Conservation (phyloP, 805 yeast genomes). For the Saturnispora ahearnii region DNA sequence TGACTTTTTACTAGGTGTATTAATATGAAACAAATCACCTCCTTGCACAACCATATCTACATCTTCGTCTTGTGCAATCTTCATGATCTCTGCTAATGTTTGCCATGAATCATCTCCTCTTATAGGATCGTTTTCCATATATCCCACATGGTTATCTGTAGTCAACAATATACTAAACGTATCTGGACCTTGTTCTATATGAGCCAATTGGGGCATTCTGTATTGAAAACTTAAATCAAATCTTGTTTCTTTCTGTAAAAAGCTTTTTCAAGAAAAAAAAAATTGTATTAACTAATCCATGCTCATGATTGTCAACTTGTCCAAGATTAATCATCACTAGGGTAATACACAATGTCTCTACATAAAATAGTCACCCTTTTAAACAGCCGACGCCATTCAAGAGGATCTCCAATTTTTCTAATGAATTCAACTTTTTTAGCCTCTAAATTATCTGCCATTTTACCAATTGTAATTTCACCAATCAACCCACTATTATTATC, state of each 20-base stretch:
- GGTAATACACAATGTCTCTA: constrained; percentile 41
- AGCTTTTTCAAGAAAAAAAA: background rate
- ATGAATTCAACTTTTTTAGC: constrained; percentile 45
- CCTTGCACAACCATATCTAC: constrained; percentile 88
- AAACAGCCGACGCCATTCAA: constrained; percentile 66
- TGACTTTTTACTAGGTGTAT: constrained; percentile 82
- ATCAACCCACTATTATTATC: constrained; percentile 35
- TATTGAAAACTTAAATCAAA: background rate
- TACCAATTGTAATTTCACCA: constrained; percentile 39
- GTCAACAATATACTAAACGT: constrained; percentile 75
- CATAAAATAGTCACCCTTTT: constrained; percentile 48
- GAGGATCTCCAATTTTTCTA: constrained; percentile 54
- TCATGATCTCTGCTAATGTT: constrained; percentile 78
- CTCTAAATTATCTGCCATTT: constrained; percentile 29
- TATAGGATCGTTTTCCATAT: constrained; percentile 79
- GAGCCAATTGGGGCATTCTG: constrained; percentile 32
- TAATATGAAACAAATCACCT: constrained; percentile 88
- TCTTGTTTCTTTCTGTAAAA: background rate
- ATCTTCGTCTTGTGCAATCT: constrained; percentile 56
- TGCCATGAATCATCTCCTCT: constrained; percentile 85
- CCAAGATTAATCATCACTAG: background rate
- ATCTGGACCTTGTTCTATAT: constrained; percentile 44
- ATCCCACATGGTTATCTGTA: constrained; percentile 96
- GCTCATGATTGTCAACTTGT: background rate
- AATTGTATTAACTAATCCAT: background rate